Conservation (phyloP, 2,329 filamentous ascomycete genomes). For the Emydomyces testavorans region DNA sequence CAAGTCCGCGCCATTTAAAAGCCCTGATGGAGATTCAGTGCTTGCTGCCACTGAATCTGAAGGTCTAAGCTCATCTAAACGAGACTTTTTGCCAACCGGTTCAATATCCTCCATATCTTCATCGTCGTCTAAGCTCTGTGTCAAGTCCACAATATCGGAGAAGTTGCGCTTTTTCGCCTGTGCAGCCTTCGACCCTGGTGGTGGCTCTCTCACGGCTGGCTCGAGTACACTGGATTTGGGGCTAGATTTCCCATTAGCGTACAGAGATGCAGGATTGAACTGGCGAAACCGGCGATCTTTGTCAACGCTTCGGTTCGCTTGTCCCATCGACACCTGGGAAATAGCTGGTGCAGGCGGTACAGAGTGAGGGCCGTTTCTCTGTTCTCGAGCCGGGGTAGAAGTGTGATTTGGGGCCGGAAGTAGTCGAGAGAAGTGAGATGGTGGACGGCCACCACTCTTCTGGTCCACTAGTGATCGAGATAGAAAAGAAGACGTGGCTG, state of each 20-base stretch:
- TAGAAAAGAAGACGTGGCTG: neutral
- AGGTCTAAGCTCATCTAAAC: neutral
- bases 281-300: neutral
- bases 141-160: slow-evolving; percentile 44
- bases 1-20: slow-evolving; percentile 1
- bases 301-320: neutral
- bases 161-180: slow-evolving; percentile 46
- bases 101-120: slow-evolving; percentile 4
- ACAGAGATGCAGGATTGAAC: too few species aligned
- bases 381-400: neutral
- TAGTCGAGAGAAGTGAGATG: too few species aligned
- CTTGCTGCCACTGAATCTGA: neutral
- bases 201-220: slow-evolving; percentile 14
- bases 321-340: neutral
- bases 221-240: neutral
- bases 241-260: neutral
- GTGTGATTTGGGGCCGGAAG: too few species aligned
- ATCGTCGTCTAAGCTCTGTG: slow-evolving; percentile 24
- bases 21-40: neutral
- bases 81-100: neutral
- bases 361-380: neutral
- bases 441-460: too few species aligned
- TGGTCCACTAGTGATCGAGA: too few species aligned
- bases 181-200: slow-evolving; percentile 40
- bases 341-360: neutral